Percentiles rank a stretch among this genome's conserved stretches.
These are phyloP conservation scores for Malus domestica DNA, from an alignment of 306 rosid species.

Conservation along the genomic window ASM211411v1 NC_041799.1:40835001-40835500, in stretches of 20 bases:
- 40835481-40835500: not conserved
- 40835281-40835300: not conserved
- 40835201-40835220: not conserved
- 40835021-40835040: slow-evolving; percentile 9
- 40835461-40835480: not conserved
- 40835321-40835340: not conserved
- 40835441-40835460: not conserved
- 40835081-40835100: slow-evolving; percentile 1
- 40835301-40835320: not conserved
- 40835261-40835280: not conserved
- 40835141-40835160: slow-evolving; percentile 3
- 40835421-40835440: not conserved
- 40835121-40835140: not conserved
- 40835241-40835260: not conserved
- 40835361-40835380: not conserved
- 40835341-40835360: not conserved
- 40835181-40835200: not conserved
- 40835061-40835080: not conserved
- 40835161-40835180: not conserved
- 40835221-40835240: not conserved
- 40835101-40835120: slow-evolving; percentile 17
- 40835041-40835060: not conserved
- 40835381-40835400: not conserved
- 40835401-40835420: not conserved
- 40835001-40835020: not conserved